Percentiles rank a stretch among this genome's conserved stretches.
These are phyloP conservation scores for Aristolochia contorta DNA, from an alignment of 164 flowering plant genomes.

Conservation along the genomic window DNA sequence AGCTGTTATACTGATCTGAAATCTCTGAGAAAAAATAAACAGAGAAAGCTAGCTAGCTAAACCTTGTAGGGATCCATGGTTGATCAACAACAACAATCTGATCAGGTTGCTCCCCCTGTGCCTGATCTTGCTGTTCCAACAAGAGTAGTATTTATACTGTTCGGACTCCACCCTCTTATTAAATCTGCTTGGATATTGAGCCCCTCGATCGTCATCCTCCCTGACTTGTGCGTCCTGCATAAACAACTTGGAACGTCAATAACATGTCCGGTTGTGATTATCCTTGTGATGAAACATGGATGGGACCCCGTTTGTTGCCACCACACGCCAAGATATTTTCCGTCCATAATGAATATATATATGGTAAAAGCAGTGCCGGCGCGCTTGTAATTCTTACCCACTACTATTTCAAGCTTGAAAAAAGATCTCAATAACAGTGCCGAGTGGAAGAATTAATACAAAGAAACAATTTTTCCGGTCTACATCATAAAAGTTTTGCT, in stretches of 20 bases:
- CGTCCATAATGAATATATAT: neutral
- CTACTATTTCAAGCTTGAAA: no score
- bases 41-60: neutral
- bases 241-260: no score
- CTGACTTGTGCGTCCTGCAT: neutral
- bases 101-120: no score
- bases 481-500: no score
- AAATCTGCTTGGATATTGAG: neutral
- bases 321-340: neutral
- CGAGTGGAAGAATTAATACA: no score
- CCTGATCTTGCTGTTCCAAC: neutral
- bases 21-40: neutral
- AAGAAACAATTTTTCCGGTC: no score
- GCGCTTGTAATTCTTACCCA: no score
- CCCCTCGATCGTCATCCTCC: neutral
- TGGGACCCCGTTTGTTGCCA: neutral
- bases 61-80: conserved; percentile 10
- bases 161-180: neutral
- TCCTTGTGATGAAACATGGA: neutral
- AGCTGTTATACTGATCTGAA: neutral
- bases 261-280: neutral
- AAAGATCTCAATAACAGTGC: no score
- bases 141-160: neutral
- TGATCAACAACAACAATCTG: neutral
- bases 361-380: no score